A percentile compares a stretch with the other conserved stretches of the same genome.
Evolutionary conservation across 768 basidiomycete genomes (phyloP).

Genomic region (Sutorius australiensis): DNA sequence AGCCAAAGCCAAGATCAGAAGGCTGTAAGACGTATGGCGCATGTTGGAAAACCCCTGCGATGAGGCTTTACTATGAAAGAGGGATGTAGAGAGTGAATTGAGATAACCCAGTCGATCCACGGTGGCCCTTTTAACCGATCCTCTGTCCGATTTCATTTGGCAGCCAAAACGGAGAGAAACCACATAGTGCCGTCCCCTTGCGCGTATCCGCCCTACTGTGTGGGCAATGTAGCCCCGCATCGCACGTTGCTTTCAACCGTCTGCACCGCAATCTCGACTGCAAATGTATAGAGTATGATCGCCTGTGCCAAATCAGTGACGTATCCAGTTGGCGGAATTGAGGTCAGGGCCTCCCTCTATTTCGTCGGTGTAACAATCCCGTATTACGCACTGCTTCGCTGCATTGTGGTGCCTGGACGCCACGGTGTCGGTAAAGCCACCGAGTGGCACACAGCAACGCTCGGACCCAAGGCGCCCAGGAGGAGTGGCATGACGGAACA

Average conservation of each 20-base stretch:
- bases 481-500: not conserved
- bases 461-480: not conserved
- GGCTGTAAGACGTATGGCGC: not conserved
- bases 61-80: not conserved
- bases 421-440: not conserved
- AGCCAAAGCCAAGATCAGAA: not conserved
- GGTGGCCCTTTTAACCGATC: not conserved
- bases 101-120: not conserved
- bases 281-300: not conserved
- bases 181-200: not conserved
- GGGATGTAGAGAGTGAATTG: not conserved
- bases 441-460: not conserved
- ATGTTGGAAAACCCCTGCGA: not conserved
- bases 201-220: not conserved
- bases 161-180: not conserved
- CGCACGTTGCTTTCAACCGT: not conserved
- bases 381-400: not conserved
- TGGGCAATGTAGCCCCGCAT: not conserved
- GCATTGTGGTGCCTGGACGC: not conserved
- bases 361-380: not conserved
- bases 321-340: not conserved
- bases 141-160: not conserved
- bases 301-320: not conserved
- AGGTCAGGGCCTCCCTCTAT: not conserved
- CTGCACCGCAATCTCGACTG: not conserved